Evolutionary conservation across 805 yeast species (phyloP), one percentile per base, ranked within the genome.

Genomic region (Peterozyma xylosa): DNA sequence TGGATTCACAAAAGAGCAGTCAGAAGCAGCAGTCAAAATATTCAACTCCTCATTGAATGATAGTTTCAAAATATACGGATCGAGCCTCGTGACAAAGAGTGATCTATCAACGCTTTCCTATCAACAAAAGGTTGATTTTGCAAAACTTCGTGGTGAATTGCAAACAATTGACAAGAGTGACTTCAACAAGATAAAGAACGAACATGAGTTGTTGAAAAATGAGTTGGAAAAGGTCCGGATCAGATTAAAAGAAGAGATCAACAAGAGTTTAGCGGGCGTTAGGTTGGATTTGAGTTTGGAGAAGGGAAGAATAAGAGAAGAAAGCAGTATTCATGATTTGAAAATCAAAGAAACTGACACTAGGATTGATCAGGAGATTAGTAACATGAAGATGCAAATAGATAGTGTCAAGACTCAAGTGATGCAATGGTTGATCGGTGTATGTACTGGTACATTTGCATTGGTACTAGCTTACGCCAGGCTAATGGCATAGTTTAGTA

Each of bases 361-460:
- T 3, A 73, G 96, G 50, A 90, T 93, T 43, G 97, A 93, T 60
- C 96, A 93, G 63, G 99, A 93, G 56, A 83, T 93, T 27, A 83
- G 91, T 35, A 91, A 93, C 59, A 86, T 93, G 78, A 90, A 86
- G 63, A 86, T 90, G 72, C 96, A 91, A 64, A 89, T 93, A 52
- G 96, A 93, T 57, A 80, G 87, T 37, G 96, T 91, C 30, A 93
- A 93, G 67, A 87, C 96, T 2, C 97, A 93, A 61, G 97, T 93
- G 41, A 78, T 89, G 82, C 99, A 93, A 65, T 93, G 99, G 99
- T 74, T 93, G 50, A 88, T 93, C 54, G 98, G 98, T 71, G 97
- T 93, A 15, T 86, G 96, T 58, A 90, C 98, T 1, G 99, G 98
- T 84, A 86, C 97, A 1, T 87, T 91, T 65, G 98, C 98, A 11